Evolutionary conservation across 768 basidiomycete genomes (phyloP).

Genomic region (Serendipita sp.): DNA sequence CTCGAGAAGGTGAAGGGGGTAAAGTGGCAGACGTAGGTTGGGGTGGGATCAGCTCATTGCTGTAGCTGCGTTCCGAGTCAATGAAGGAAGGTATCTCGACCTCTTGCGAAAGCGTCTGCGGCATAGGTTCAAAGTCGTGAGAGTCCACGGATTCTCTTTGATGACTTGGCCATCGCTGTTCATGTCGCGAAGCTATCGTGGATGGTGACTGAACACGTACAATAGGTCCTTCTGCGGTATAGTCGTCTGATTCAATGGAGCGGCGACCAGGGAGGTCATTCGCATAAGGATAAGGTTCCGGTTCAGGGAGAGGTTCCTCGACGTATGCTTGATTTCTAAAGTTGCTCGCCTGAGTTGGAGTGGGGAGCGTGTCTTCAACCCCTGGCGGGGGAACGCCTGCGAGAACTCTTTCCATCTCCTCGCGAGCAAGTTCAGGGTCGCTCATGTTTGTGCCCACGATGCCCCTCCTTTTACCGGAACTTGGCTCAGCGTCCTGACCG

Average conservation of each 20-base stretch:
- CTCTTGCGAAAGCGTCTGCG: slow-evolving; percentile 4
- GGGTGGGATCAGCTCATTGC: slow-evolving; percentile 6
- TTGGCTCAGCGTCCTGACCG: slow-evolving; percentile 37
- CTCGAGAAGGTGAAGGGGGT: slow-evolving; percentile 1
- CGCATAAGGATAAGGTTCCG: neutral
- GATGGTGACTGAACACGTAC: slow-evolving; percentile 1
- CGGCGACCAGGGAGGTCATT: neutral
- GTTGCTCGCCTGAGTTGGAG: neutral
- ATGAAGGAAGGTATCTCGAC: neutral
- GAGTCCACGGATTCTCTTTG: slow-evolving; percentile 10
- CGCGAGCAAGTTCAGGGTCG: slow-evolving; percentile 58
- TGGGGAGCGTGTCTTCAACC: neutral
- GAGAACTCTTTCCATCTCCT: slow-evolving; percentile 57
- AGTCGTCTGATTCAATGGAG: slow-evolving; percentile 1
- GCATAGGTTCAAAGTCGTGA: slow-evolving; percentile 10
- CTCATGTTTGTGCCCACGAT: slow-evolving; percentile 18
- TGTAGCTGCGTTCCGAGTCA: slow-evolving; percentile 10
- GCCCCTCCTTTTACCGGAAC: slow-evolving; percentile 17
- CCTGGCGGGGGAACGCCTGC: slow-evolving; percentile 10
- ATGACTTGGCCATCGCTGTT: neutral
- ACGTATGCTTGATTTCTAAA: neutral
- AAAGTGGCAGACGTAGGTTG: slow-evolving; percentile 7
- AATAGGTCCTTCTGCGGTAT: neutral
- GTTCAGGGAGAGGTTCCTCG: neutral
- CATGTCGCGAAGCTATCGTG: neutral